phyloP scores from a whole-genome alignment of 805 yeast genomes.

The Lipomyces starkeyi region DNA sequence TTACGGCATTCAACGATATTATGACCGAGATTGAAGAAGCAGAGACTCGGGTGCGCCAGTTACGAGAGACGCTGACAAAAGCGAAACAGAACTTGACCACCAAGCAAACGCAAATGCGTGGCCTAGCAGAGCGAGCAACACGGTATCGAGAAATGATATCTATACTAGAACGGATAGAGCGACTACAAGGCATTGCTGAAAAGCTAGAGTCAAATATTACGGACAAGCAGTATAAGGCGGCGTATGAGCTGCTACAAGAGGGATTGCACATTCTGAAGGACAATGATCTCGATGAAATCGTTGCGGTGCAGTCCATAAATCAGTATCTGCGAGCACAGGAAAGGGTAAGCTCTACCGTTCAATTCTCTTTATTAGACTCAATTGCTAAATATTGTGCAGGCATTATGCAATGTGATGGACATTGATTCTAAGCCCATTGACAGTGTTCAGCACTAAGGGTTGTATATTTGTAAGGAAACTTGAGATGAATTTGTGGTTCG shows the following conservation, averaged over 20 bases:
- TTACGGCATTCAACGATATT: slow-evolving; percentile 81
- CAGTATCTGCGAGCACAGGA: slow-evolving; percentile 28
- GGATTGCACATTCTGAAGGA: slow-evolving; percentile 49
- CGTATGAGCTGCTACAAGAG: slow-evolving; percentile 59
- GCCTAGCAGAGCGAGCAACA: slow-evolving; percentile 66
- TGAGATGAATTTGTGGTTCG: neutral
- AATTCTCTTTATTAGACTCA: neutral
- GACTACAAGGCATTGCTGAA: slow-evolving; percentile 62
- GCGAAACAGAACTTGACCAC: slow-evolving; percentile 59
- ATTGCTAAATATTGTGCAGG: neutral
- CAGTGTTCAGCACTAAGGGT: neutral
- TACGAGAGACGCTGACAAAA: slow-evolving; percentile 56
- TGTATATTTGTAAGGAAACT: neutral
- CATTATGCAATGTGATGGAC: slow-evolving; percentile 25
- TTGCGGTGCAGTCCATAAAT: slow-evolving; percentile 45
- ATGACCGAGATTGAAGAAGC: slow-evolving; percentile 68
- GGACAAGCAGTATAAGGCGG: slow-evolving; percentile 71
- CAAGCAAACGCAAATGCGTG: slow-evolving; percentile 63
- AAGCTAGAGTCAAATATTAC: slow-evolving; percentile 68
- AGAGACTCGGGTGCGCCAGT: slow-evolving; percentile 59
- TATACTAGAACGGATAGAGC: slow-evolving; percentile 69
- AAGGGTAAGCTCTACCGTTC: slow-evolving; percentile 12
- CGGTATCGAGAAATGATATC: slow-evolving; percentile 72
- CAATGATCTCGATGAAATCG: slow-evolving; percentile 43
- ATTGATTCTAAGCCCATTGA: slow-evolving; percentile 5